phyloP scores from a whole-genome alignment of 768 basidiomycete species.

The Tylopilus intermedius region DNA sequence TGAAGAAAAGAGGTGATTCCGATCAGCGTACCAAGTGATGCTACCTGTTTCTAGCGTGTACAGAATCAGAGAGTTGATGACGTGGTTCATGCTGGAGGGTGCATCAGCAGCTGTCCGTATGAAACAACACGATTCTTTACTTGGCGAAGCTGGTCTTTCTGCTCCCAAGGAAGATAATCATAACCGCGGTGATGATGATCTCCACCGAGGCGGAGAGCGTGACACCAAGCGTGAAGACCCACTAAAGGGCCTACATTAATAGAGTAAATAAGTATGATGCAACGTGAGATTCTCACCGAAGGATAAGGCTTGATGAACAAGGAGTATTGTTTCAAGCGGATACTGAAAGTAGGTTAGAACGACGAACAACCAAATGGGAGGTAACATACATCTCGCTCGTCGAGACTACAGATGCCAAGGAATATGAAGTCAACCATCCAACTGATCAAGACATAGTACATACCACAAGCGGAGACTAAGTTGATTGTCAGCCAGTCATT shows the following conservation, averaged over 20 bases:
- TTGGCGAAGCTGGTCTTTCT: constrained; percentile 30
- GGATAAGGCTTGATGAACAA: constrained; percentile 31
- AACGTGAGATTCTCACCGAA: constrained; percentile 9
- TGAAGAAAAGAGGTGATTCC: not conserved
- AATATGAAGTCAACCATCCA: not conserved
- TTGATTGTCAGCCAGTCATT: constrained; percentile 4
- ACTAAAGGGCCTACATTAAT: constrained; percentile 10
- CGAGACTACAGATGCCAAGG: constrained; percentile 19
- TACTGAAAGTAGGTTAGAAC: constrained; percentile 7
- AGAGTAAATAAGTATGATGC: not conserved
- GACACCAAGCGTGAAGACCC: constrained; percentile 29
- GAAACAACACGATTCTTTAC: constrained; percentile 1
- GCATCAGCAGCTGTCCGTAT: not conserved
- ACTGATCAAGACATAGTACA: not conserved
- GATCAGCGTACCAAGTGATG: constrained; percentile 36
- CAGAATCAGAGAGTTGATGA: constrained; percentile 46
- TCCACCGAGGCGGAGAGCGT: constrained; percentile 32
- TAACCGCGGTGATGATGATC: constrained; percentile 27
- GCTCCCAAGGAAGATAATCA: constrained; percentile 31
- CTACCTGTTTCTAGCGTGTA: constrained; percentile 52
- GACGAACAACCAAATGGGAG: rapidly evolving
- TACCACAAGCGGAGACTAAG: constrained; percentile 29
- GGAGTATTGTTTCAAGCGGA: constrained; percentile 27
- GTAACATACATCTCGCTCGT: constrained; percentile 29
- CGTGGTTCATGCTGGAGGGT: constrained; percentile 38